Evolutionary conservation across 169 alveolate genomes (phyloP).

Genomic region (Toxoplasma gondii): DNA sequence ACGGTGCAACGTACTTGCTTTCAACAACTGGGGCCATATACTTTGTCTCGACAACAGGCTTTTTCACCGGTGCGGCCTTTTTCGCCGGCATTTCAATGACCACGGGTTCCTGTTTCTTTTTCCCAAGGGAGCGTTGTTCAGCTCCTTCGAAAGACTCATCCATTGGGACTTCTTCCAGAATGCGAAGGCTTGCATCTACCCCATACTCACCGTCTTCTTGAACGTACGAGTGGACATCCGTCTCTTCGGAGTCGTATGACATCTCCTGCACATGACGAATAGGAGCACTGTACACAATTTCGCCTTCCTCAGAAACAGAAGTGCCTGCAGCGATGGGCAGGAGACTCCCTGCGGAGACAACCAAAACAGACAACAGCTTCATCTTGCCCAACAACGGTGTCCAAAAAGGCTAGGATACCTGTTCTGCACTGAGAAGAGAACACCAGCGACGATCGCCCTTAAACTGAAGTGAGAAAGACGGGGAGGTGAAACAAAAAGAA

Average conservation of each 20-base stretch:
- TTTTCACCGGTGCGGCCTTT: slow-evolving; percentile 4
- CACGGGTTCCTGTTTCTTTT: slow-evolving; percentile 2
- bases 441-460: background rate
- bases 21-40: slow-evolving; percentile 13
- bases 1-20: slow-evolving; percentile 13
- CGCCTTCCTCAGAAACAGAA: background rate
- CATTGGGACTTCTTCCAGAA: background rate
- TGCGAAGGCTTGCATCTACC: background rate
- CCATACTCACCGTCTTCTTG: background rate
- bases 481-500: no score
- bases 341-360: background rate
- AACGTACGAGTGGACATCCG: background rate
- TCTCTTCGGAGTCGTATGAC: background rate
- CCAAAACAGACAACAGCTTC: background rate
- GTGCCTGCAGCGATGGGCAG: slow-evolving; percentile 15
- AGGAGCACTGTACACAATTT: background rate
- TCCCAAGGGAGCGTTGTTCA: slow-evolving; percentile 12
- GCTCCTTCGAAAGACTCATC: background rate
- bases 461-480: no score
- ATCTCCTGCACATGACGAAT: background rate
- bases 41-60: slow-evolving; percentile 22
- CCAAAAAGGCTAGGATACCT: background rate
- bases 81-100: slow-evolving; percentile 14
- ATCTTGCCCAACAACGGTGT: background rate
- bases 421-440: background rate